Evolutionary conservation across 2,329 filamentous ascomycete genomes (phyloP).

Genomic region (Helminthosporium solani): DNA sequence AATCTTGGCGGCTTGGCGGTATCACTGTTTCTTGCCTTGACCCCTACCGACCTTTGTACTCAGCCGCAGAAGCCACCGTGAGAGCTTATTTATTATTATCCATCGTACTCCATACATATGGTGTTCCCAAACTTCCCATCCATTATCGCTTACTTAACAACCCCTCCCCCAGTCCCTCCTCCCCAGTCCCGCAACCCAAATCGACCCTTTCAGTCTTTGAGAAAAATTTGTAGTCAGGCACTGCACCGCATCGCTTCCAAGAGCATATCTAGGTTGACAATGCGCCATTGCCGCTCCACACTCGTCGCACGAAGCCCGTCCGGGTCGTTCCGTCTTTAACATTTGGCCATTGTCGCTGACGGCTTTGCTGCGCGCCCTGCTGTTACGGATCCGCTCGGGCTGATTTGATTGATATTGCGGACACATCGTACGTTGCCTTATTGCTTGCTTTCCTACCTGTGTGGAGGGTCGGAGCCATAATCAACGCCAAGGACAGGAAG

Average conservation of each 20-base stretch:
- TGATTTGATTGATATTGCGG: too few species aligned
- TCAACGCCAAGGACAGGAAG: background rate
- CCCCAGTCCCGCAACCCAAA: too few species aligned
- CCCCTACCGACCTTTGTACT: too few species aligned
- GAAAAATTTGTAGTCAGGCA: background rate
- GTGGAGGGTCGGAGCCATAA: background rate
- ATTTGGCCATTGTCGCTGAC: background rate
- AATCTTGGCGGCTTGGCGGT: too few species aligned
- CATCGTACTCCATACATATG: too few species aligned
- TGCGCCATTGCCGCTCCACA: background rate
- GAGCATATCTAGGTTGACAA: background rate
- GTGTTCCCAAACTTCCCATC: too few species aligned
- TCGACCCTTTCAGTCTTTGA: too few species aligned
- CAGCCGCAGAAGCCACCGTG: too few species aligned
- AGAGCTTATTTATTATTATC: too few species aligned
- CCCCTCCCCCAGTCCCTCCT: background rate
- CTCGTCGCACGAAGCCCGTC: background rate
- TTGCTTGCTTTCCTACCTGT: background rate
- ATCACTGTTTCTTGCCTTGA: too few species aligned
- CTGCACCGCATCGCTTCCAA: background rate
- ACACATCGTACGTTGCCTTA: too few species aligned
- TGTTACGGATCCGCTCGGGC: background rate
- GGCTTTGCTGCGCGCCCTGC: background rate
- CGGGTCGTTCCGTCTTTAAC: slow-evolving; percentile 7
- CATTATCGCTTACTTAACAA: too few species aligned